phyloP scores from a whole-genome alignment of 441 rosid species.

The Corymbia calophylla region DNA sequence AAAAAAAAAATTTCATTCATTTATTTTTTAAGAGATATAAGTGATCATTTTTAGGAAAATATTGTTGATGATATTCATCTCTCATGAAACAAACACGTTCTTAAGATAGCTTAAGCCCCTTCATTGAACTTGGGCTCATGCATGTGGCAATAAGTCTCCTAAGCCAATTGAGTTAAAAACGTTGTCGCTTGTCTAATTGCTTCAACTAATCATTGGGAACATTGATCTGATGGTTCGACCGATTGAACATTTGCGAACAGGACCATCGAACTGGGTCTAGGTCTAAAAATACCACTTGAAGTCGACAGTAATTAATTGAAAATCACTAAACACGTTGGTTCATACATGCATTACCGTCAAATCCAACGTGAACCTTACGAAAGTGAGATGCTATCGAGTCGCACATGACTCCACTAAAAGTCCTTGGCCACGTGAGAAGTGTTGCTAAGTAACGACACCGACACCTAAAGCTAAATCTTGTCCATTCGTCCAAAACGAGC shows the following conservation, averaged over 20 bases:
- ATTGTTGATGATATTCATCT: not conserved
- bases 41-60: no score
- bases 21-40: not conserved
- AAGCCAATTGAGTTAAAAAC: not conserved
- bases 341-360: not conserved
- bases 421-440: not conserved
- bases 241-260: not conserved
- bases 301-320: no score
- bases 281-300: not conserved
- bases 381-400: not conserved
- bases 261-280: not conserved
- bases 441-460: not conserved
- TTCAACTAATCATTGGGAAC: not conserved
- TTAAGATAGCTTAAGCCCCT: not conserved
- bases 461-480: not conserved
- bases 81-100: accelerated
- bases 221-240: not conserved
- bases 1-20: not conserved
- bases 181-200: not conserved
- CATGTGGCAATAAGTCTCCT: not conserved
- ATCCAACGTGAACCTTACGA: not conserved
- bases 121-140: not conserved
- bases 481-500: not conserved
- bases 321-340: not conserved
- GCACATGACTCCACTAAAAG: not conserved